phyloP scores from a whole-genome alignment of 2,329 filamentous ascomycete species.

The Chrysosporium queenslandicum region DNA sequence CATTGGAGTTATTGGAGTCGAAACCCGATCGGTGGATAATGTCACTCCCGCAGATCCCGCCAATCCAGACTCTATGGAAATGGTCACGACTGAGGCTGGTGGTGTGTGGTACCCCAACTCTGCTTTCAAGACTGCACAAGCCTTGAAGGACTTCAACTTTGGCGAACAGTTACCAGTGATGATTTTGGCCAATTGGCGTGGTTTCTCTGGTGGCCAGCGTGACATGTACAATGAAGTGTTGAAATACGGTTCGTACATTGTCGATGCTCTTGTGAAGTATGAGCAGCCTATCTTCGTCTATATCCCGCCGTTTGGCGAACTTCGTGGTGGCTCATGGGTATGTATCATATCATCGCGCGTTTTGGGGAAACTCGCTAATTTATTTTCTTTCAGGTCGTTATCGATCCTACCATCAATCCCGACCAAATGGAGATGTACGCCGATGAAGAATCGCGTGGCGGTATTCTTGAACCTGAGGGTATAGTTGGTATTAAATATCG shows the following conservation, averaged over 20 bases:
- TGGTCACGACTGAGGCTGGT: conserved; percentile 87
- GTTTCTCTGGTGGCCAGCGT: conserved; percentile 97
- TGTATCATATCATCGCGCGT: conserved; percentile 24
- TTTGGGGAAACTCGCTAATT: conserved; percentile 5
- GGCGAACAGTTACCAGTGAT: conserved; percentile 96
- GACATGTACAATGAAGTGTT: conserved; percentile 99
- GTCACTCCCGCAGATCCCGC: conserved; percentile 92
- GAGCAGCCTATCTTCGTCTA: conserved; percentile 99
- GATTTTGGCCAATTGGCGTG: conserved; percentile 99
- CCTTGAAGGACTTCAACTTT: conserved; percentile 97
- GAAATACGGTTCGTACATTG: conserved; percentile 98
- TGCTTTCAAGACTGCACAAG: conserved; percentile 98
- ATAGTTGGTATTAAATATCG: conserved; percentile 98
- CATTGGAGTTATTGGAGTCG: conserved; percentile 94
- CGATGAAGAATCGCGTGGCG: conserved; percentile 85
- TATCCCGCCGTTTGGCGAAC: conserved; percentile 91
- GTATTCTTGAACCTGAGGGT: conserved; percentile 95
- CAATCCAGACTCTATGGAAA: conserved; percentile 96
- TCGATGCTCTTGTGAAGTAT: conserved; percentile 94
- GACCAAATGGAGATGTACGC: conserved; percentile 99
- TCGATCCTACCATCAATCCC: conserved; percentile 96
- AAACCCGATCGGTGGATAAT: conserved; percentile 93
- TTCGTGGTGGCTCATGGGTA: conserved; percentile 94
- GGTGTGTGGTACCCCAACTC: conserved; percentile 99
- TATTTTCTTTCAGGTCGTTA: conserved; percentile 61